Base-by-base conservation (phyloP, 768 basidiomycete genomes). In the Pleurotus giganteus region DNA sequence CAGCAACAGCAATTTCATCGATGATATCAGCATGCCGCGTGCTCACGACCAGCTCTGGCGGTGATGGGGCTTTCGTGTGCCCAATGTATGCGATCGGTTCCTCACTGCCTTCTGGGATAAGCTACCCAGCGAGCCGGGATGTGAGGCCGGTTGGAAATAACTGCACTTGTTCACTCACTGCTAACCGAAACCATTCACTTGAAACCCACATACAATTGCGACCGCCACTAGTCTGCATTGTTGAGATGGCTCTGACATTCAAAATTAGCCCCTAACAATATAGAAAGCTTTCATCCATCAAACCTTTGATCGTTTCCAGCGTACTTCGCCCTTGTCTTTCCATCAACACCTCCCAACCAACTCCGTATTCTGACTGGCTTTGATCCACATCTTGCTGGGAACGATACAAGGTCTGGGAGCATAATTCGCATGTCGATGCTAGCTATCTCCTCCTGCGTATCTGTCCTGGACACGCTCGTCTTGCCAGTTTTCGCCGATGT, bases 291-390 rank as follows among this genome's bases (percentile, higher is more conserved):
- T 32, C 6, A 32, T 32, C 7, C 7, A 26, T 45, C 23, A 26
- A 34, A 51, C 49, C 49, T 29, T 32, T 51, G 29, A 24, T 34
- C 49, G 15, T 32, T 37, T 13, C 37, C 23, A 21, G 23, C 34
- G 49, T 32, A 51, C 19, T 34, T 51, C 49, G 34, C 49, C 34
- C 49, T 34, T 37, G 49, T 51, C 23, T 37, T 51, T 9, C 49
- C 31, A n/a, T 37, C 23, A n/a, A 51, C 21, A n/a, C 32, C 49
- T 15, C 32, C 21, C 27, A 51, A 34, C 49, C 49, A 51, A 37
- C 49, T 51, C 21, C 49, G 49, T 51, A 51, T 28, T 32, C 34
- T 51, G 17, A 51, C 49, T 19, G 49, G 49, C 34, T 51, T 51
- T 23, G 49, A 24, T 13, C 49, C 49, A 51, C 49, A 51, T 28